Evolutionary conservation across 2,329 filamentous ascomycete species (phyloP).

Genomic region (Paecilomyces formosus): DNA sequence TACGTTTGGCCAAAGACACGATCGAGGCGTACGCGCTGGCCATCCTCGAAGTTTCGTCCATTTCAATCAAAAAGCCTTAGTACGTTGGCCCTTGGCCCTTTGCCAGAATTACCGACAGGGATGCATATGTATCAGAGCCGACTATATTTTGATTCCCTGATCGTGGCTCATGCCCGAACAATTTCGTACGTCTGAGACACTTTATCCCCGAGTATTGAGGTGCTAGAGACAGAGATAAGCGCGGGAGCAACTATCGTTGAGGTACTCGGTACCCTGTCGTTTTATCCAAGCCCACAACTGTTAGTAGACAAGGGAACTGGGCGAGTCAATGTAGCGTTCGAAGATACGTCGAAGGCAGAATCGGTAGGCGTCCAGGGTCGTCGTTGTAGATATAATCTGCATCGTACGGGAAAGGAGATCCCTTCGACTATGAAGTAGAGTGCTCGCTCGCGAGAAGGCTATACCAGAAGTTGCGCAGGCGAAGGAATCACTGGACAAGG

Average conservation of each 20-base stretch:
- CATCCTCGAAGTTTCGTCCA: conserved; percentile 7
- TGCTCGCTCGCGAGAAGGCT: not conserved
- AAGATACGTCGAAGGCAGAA: not conserved
- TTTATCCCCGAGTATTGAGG: not conserved
- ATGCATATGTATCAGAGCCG: not conserved
- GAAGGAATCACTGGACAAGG: not conserved
- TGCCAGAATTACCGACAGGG: not conserved
- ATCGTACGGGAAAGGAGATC: not conserved
- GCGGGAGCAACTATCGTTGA: not conserved
- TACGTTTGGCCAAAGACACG: conserved; percentile 37
- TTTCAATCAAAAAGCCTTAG: not conserved
- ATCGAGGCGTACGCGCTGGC: conserved; percentile 9
- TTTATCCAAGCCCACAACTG: not conserved
- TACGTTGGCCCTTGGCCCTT: not conserved
- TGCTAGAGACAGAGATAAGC: not conserved
- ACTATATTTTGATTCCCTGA: not conserved
- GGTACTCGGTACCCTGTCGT: not conserved
- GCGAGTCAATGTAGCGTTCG: not conserved
- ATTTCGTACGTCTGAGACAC: not conserved
- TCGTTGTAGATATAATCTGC: not conserved
- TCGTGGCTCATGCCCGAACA: not conserved
- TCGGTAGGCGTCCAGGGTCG: not conserved
- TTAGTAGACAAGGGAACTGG: not conserved
- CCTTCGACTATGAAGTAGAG: not conserved
- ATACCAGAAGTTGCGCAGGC: not conserved